Conservation (phyloP, 805 yeast species). For the Blastobotrys parvus region DNA sequence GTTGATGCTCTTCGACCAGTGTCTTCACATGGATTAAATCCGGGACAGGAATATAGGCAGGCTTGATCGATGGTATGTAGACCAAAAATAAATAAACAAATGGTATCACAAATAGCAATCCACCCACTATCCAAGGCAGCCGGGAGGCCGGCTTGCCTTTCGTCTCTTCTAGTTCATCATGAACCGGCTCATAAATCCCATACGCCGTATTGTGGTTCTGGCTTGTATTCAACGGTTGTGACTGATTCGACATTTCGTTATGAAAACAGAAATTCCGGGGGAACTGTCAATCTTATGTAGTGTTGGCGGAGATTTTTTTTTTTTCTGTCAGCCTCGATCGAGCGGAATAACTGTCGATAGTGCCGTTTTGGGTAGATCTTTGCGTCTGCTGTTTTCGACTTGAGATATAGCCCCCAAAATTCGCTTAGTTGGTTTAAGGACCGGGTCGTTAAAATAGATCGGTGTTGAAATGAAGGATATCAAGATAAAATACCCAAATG, state of each 20-base stretch:
- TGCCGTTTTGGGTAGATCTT: no score
- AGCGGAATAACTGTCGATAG: no score
- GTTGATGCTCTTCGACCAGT: conserved; percentile 4
- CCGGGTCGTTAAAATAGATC: no score
- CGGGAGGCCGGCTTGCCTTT: neutral
- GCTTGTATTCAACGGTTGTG: no score
- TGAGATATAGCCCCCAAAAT: no score
- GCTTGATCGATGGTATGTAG: conserved; percentile 10
- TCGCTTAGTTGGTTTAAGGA: no score
- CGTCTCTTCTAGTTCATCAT: neutral
- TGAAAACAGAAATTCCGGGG: no score
- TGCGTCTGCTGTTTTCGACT: neutral
- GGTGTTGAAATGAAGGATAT: no score
- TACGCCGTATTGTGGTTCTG: neutral
- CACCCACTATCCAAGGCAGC: neutral
- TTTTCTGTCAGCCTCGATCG: neutral
- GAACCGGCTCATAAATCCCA: conserved; percentile 1
- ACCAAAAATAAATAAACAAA: conserved; percentile 12
- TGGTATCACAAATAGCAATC: conserved; percentile 1
- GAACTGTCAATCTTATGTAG: no score
- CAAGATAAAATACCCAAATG: no score
- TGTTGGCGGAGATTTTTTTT: neutral
- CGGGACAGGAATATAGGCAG: conserved; percentile 13
- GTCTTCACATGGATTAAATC: conserved; percentile 13
- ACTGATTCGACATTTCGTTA: no score